Percentiles rank a stretch among this genome's conserved stretches.
These are phyloP conservation scores for Panicum hallii DNA, from an alignment of 202 grass and related monocot genomes.

Conservation along the genomic window DNA sequence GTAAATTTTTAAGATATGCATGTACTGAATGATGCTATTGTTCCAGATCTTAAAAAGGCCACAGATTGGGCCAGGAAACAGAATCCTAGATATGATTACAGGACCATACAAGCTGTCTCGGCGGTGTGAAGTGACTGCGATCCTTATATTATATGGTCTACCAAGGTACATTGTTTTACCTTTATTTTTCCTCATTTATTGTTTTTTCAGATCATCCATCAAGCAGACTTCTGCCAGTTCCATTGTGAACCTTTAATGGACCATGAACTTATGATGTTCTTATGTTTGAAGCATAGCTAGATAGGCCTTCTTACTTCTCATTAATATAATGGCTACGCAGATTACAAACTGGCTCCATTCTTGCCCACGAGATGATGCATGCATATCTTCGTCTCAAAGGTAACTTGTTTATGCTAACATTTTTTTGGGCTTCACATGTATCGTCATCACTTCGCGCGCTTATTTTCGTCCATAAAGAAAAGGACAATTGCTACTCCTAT, in stretches of 20 bases:
- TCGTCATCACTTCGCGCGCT: background rate
- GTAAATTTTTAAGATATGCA: constrained; percentile 14
- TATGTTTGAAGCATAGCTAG: constrained; percentile 9
- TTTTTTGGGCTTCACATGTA: constrained; percentile 20
- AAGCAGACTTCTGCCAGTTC: constrained; percentile 13
- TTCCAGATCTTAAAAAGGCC: constrained; percentile 79
- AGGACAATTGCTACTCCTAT: background rate
- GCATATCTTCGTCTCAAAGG: constrained; percentile 95
- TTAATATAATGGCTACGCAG: constrained; percentile 46
- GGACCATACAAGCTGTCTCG: constrained; percentile 59
- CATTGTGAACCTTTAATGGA: background rate
- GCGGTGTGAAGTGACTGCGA: constrained; percentile 88
- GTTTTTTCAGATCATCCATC: constrained; percentile 22
- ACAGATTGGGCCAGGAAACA: constrained; percentile 81
- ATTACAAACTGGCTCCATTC: constrained; percentile 79
- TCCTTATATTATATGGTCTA: constrained; percentile 80
- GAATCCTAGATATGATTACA: constrained; percentile 79
- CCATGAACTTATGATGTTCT: constrained; percentile 5
- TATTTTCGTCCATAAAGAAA: background rate
- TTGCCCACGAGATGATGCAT: constrained; percentile 96
- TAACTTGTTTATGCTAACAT: constrained; percentile 41
- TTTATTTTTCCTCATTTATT: background rate
- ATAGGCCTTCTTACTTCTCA: constrained; percentile 26
- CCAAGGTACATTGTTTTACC: constrained; percentile 67
- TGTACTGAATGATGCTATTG: constrained; percentile 38